Conservation (phyloP, 1,284 basidiomycete species). For the Papiliotrema terrestris region DNA sequence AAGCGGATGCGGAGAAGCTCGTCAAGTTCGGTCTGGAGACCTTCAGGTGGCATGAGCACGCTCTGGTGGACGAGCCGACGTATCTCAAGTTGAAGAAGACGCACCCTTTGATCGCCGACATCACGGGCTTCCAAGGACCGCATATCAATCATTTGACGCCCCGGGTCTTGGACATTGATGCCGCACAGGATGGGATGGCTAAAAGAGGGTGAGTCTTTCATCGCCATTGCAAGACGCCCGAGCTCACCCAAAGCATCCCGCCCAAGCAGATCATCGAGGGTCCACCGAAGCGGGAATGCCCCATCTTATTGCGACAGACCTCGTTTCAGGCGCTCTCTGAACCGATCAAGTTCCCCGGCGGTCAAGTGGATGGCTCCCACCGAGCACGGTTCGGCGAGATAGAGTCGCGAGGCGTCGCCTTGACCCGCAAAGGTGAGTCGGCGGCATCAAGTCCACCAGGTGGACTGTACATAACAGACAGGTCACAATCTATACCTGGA, state of each 20-base stretch:
- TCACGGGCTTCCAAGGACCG: conserved; percentile 48
- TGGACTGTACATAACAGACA: not conserved
- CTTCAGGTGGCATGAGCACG: conserved; percentile 49
- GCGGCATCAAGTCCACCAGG: too few relatives aligned
- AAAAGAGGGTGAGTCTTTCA: conserved; percentile 26
- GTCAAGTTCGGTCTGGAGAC: conserved; percentile 46
- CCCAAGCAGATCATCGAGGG: conserved; percentile 50
- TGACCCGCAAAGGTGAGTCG: conserved; percentile 43
- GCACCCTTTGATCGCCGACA: conserved; percentile 49
- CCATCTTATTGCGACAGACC: conserved; percentile 50
- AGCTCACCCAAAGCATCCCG: conserved; percentile 36
- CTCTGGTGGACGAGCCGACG: conserved; percentile 35
- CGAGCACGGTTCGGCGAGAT: conserved; percentile 53
- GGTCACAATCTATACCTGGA: conserved; percentile 37
- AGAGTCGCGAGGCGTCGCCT: conserved; percentile 48
- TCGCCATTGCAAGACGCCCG: not conserved
- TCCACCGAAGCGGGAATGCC: conserved; percentile 41
- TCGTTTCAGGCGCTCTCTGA: conserved; percentile 50
- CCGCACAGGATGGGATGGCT: conserved; percentile 47
- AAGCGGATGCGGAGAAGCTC: conserved; percentile 30
- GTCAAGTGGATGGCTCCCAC: conserved; percentile 33
- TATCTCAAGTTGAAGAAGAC: conserved; percentile 41
- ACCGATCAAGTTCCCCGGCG: conserved; percentile 41
- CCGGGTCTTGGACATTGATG: conserved; percentile 50
- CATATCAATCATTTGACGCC: conserved; percentile 54